Evolutionary conservation across 176 grass and related monocot genomes (phyloP).

Genomic region (Zea mays): DNA sequence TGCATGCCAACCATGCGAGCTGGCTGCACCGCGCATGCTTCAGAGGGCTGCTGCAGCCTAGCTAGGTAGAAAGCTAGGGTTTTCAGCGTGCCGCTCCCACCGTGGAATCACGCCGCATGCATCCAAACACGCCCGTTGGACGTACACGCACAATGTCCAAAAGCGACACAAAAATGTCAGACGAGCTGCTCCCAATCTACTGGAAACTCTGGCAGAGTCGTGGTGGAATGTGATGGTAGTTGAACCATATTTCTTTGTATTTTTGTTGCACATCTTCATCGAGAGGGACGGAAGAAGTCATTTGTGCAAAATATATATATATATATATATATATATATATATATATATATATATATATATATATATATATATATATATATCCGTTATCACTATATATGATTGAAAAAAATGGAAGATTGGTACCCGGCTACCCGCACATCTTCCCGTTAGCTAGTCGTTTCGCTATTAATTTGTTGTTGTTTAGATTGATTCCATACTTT

Average conservation of each 20-base stretch:
- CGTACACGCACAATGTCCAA: slow-evolving; percentile 22
- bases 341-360: too few species aligned
- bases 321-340: too few species aligned
- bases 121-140: slow-evolving; percentile 34
- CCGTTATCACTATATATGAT: too few species aligned
- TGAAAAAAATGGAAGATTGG: too few species aligned
- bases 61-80: neutral
- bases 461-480: too few species aligned
- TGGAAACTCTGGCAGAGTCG: neutral
- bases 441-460: too few species aligned
- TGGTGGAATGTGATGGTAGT: neutral
- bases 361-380: too few species aligned
- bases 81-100: neutral
- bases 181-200: slow-evolving; percentile 7
- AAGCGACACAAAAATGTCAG: slow-evolving; percentile 9
- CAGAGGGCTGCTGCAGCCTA: neutral
- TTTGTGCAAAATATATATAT: too few species aligned
- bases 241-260: neutral
- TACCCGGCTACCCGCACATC: too few species aligned
- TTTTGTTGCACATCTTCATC: neutral
- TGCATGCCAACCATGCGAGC: slow-evolving; percentile 31
- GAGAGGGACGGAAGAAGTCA: neutral
- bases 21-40: neutral
- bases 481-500: too few species aligned
- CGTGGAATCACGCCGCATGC: slow-evolving; percentile 32